Evolutionary conservation across 805 yeast species (phyloP).

Genomic region (Ascoidea tarda): DNA sequence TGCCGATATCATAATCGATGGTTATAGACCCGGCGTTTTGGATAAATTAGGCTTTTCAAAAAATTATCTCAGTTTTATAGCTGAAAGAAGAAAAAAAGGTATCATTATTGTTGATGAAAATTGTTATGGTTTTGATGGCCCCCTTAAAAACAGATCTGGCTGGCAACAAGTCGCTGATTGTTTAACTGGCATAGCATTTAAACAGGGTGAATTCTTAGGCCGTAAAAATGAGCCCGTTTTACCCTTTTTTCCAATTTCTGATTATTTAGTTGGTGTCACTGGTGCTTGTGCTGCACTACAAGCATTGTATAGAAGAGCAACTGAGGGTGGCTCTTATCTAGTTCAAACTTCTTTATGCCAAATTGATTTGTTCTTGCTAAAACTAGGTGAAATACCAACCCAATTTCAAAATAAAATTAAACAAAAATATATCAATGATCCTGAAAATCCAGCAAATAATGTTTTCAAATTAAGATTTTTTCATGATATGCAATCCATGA

Average conservation of each 20-base stretch:
- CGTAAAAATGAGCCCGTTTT: constrained; percentile 18
- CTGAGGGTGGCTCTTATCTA: constrained; percentile 20
- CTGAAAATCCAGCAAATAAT: background rate
- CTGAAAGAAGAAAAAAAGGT: constrained; percentile 18
- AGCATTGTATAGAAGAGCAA: constrained; percentile 17
- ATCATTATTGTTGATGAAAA: constrained; percentile 20
- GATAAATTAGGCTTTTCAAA: constrained; percentile 19
- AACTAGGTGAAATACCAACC: constrained; percentile 13
- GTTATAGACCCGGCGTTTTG: constrained; percentile 20
- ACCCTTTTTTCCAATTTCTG: constrained; percentile 24
- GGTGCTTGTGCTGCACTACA: constrained; percentile 22
- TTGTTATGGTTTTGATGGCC: constrained; percentile 20
- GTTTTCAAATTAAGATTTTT: constrained; percentile 1
- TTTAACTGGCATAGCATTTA: constrained; percentile 21
- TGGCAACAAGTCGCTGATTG: constrained; percentile 25
- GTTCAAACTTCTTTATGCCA: constrained; percentile 18
- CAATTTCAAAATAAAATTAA: background rate
- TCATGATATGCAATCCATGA: constrained; percentile 2
- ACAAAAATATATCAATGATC: background rate
- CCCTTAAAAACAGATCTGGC: constrained; percentile 19
- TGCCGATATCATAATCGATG: constrained; percentile 21
- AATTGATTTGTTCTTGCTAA: constrained; percentile 18
- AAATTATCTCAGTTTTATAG: constrained; percentile 15
- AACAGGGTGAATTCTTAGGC: constrained; percentile 17
- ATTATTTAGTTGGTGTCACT: constrained; percentile 17